Percentiles rank a stretch among this genome's conserved stretches.
Evolutionary conservation across 768 basidiomycete genomes (phyloP).

Genomic region (Termitomyces titanicus): DNA sequence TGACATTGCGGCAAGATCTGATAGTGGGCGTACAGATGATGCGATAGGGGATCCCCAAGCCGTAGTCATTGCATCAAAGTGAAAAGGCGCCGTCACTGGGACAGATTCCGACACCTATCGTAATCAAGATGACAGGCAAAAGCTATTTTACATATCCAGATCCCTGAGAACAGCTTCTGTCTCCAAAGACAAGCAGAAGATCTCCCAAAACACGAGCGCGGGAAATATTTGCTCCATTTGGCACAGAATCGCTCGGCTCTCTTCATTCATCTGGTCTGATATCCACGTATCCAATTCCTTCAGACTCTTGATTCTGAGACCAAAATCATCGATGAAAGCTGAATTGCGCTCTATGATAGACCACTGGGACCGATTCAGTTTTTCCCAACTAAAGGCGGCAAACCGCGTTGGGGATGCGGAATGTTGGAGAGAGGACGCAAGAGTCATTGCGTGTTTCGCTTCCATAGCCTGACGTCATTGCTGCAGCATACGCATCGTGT

Average conservation of each 20-base stretch:
- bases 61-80: not conserved
- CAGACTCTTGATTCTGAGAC: not conserved
- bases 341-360: not conserved
- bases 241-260: not conserved
- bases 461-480: not conserved
- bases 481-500: not conserved
- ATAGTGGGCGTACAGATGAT: not conserved
- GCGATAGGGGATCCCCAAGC: not conserved
- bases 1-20: not conserved
- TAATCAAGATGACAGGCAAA: not conserved
- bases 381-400: not conserved
- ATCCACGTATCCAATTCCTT: not conserved
- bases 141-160: not conserved
- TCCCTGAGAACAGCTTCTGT: not conserved
- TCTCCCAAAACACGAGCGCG: conserved; percentile 4
- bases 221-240: not conserved
- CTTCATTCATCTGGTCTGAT: not conserved
- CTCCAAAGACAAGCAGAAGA: conserved; percentile 2
- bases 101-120: not conserved
- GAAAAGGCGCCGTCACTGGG: not conserved
- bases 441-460: not conserved
- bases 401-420: not conserved
- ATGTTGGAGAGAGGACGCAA: not conserved
- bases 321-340: conserved; percentile 3
- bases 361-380: conserved; percentile 2